A percentile compares a stretch with the other conserved stretches of the same genome.
Conservation (phyloP, 306 rosid species). For the Quercus gilva region DNA sequence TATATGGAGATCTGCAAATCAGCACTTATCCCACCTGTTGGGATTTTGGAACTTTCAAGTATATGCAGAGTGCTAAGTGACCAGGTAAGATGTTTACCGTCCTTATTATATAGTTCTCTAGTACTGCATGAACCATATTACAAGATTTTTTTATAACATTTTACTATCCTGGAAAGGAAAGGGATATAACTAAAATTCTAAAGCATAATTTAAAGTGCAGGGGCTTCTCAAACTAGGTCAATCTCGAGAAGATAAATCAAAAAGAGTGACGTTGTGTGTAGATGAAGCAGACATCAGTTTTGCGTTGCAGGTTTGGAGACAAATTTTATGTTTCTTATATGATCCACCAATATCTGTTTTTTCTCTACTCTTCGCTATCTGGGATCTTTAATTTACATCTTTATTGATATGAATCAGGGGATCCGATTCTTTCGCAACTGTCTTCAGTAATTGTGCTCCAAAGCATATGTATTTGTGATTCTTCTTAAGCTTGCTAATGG, state of each 20-base stretch:
- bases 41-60: conserved; percentile 66
- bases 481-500: conserved; percentile 18
- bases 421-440: conserved; percentile 79
- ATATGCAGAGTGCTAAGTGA: conserved; percentile 82
- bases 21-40: conserved; percentile 60
- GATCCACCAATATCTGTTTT: not conserved
- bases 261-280: conserved; percentile 59
- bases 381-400: not conserved
- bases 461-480: not conserved
- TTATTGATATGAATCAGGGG: conserved; percentile 53
- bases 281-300: conserved; percentile 75
- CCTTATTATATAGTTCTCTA: not conserved
- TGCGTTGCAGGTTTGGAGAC: conserved; percentile 66
- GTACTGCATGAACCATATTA: not conserved
- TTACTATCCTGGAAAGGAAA: not conserved
- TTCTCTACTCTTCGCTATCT: not conserved
- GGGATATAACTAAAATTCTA: not conserved
- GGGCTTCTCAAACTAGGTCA: conserved; percentile 84
- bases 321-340: not conserved
- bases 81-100: conserved; percentile 52
- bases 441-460: conserved; percentile 45
- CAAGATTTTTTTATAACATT: not conserved
- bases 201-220: conserved; percentile 35
- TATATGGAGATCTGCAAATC: conserved; percentile 67
- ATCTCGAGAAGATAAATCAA: conserved; percentile 67